Conservation (phyloP, 805 yeast genomes). For the Saccharomycopsis fermentans region DNA sequence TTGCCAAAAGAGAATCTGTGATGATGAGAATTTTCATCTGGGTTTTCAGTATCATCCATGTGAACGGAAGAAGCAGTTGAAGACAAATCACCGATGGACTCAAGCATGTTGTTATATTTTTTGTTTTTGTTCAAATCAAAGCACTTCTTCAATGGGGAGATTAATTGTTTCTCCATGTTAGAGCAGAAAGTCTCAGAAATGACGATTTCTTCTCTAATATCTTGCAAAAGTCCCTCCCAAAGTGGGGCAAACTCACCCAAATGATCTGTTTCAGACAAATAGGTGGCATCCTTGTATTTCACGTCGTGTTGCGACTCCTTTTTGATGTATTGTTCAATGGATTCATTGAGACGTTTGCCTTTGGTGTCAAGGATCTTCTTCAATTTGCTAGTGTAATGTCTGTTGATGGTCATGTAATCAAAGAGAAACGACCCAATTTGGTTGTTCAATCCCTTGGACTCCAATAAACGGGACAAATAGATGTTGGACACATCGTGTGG, state of each 20-base stretch:
- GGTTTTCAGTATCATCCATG: not conserved
- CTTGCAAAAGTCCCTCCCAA: constrained; percentile 15
- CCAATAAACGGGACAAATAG: constrained; percentile 21
- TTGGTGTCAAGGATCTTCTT: constrained; percentile 16
- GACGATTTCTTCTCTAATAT: constrained; percentile 15
- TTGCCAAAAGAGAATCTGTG: constrained; percentile 8
- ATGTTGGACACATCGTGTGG: constrained; percentile 14
- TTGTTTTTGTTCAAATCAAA: constrained; percentile 17
- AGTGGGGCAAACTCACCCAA: constrained; percentile 14
- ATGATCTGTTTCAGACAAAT: constrained; percentile 7
- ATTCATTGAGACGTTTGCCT: constrained; percentile 14
- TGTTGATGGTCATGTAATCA: constrained; percentile 37
- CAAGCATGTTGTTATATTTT: constrained; percentile 16
- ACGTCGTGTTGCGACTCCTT: constrained; percentile 15
- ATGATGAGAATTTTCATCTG: not conserved
- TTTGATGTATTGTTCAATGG: constrained; percentile 15
- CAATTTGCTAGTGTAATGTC: constrained; percentile 16
- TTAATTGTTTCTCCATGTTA: constrained; percentile 18
- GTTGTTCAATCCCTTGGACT: constrained; percentile 31
- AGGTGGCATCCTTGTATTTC: constrained; percentile 8
- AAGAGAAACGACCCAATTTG: constrained; percentile 35
- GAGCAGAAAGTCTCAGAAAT: constrained; percentile 15
- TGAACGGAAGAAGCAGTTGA: constrained; percentile 7
- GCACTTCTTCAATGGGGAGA: constrained; percentile 18
- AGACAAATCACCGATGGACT: constrained; percentile 8